Evolutionary conservation across 225 moss, liverwort and hornwort species (phyloP), one percentile per base, ranked within the genome.

Genomic region (Ulota crispa): DNA sequence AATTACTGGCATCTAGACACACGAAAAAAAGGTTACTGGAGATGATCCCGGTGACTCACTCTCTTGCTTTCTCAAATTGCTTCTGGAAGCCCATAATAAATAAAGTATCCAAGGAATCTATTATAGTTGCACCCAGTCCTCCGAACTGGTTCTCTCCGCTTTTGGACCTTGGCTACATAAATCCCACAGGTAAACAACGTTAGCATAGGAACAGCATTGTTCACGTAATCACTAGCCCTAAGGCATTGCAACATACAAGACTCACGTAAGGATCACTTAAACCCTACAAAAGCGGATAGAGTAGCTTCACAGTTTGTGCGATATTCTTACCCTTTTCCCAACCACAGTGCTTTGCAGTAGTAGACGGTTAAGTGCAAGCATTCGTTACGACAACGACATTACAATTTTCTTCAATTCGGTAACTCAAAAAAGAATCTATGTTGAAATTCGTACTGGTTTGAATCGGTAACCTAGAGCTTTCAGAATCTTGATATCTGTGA

Each of bases 91-190:
- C 97, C 97, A 98, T 95, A 24, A 98, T 98, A 75, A 64, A 93
- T 26, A 98, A 73, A 30, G 97, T 98, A 73, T 98, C 95, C 87
- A 98, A 85, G 61, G 97, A 90, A 79, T 98, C 97, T 65, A 98
- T 80, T 71, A 95, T 94, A 57, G 90, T 93, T 61, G 94, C 95
- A 83, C 98, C 98, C 68, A 98, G 68, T 20, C 95, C 95, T 59
- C 93, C 98, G 65, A 93, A 95, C 64, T 92, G 83, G 78, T 98
- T 93, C 55, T 66, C 85, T 70, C 95, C 98, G 41, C 12, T 26
- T 83, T 88, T 84, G 68, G 98, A 94, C 60, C 64, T 75, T 24
- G 98, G 98, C 93, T 89, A 70, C 74, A 85, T 9, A 83, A 21
- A 45, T 85, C 10, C 64, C 77, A 76, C 50, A 62, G 34, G 27